These are phyloP conservation scores for Dipteronia dyeriana DNA, from an alignment of 345 rosid species.

Conservation along the genomic window DNA sequence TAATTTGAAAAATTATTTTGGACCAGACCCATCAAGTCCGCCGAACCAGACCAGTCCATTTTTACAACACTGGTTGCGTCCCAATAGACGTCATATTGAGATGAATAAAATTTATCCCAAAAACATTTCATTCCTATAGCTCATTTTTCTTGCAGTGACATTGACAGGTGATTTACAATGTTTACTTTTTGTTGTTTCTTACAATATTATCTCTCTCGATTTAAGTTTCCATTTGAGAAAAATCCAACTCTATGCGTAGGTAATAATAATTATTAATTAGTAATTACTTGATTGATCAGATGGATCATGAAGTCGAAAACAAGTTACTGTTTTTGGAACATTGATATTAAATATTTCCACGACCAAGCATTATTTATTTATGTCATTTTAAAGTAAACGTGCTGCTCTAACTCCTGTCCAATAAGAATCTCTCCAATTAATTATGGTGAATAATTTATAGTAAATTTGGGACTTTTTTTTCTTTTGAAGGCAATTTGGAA, in stretches of 20 bases:
- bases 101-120: too few relatives aligned
- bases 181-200: background rate
- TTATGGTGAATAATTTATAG: background rate
- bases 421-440: conserved; percentile 3
- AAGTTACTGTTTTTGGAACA: background rate
- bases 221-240: background rate
- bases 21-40: too few relatives aligned
- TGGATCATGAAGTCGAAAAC: too few relatives aligned
- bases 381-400: background rate
- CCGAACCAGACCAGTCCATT: too few relatives aligned
- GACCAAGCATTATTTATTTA: background rate
- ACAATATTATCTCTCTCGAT: background rate
- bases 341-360: background rate
- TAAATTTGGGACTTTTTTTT: too few relatives aligned
- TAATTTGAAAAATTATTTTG: too few relatives aligned
- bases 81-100: too few relatives aligned
- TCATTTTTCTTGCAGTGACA: too few relatives aligned
- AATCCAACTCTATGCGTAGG: background rate
- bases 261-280: background rate
- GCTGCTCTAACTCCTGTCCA: background rate
- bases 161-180: too few relatives aligned
- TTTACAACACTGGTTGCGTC: too few relatives aligned
- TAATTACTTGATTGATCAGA: background rate
- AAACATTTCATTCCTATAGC: too few relatives aligned
- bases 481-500: background rate